Evolutionary conservation across 108 stramenopile species (phyloP).

Genomic region (Cyclotella kingstonii): DNA sequence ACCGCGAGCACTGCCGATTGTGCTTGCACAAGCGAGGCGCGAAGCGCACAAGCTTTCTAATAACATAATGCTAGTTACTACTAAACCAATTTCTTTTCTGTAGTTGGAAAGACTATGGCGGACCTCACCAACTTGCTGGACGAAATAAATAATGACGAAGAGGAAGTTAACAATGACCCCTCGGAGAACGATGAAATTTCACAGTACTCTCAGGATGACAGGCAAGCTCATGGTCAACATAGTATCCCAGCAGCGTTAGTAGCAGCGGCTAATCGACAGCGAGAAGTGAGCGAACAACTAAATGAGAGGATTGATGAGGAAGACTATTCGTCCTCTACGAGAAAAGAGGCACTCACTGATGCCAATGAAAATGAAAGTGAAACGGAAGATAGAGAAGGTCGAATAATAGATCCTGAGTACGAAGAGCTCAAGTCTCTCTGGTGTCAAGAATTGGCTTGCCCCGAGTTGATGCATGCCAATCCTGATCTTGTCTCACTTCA

Average conservation of each 20-base stretch:
- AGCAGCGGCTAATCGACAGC: neutral
- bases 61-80: too few relatives aligned
- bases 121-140: conserved; percentile 70
- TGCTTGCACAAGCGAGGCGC: too few relatives aligned
- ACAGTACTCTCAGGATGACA: neutral
- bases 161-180: conserved; percentile 6
- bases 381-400: conserved; percentile 11
- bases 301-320: neutral
- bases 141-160: conserved; percentile 45
- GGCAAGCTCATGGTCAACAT: neutral
- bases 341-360: too few relatives aligned
- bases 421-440: conserved; percentile 57
- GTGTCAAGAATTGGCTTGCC: conserved; percentile 63
- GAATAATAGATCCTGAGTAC: conserved; percentile 53
- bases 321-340: too few relatives aligned
- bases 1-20: too few relatives aligned
- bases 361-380: conserved; percentile 11
- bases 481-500: conserved; percentile 46
- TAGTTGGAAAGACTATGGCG: too few relatives aligned
- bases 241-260: conserved; percentile 3
- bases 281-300: neutral
- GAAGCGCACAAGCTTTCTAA: too few relatives aligned
- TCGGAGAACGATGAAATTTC: conserved; percentile 2
- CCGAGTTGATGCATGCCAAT: conserved; percentile 65
- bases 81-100: too few relatives aligned